Conservation (phyloP, 805 yeast species). For the Saccharomycopsis microspora region DNA sequence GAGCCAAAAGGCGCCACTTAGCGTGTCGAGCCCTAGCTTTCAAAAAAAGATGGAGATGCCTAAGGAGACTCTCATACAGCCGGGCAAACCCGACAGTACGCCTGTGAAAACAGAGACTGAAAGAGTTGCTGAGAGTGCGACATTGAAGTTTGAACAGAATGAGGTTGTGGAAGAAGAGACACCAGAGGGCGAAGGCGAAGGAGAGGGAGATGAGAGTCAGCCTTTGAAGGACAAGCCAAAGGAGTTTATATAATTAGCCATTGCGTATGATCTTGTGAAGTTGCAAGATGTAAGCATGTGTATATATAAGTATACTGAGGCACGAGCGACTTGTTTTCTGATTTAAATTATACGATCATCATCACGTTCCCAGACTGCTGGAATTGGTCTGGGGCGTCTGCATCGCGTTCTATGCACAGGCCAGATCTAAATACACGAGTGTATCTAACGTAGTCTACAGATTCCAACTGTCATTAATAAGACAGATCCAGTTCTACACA, state of each 20-base stretch:
- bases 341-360: too few relatives aligned
- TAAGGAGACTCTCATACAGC: conserved; percentile 16
- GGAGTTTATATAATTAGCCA: not conserved
- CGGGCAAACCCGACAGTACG: conserved; percentile 9
- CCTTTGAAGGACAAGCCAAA: conserved; percentile 10
- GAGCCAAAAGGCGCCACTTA: not conserved
- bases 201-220: conserved; percentile 18
- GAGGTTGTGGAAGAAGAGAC: conserved; percentile 1
- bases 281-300: too few relatives aligned
- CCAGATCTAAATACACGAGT: too few relatives aligned
- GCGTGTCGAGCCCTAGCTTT: not conserved
- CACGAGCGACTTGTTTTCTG: too few relatives aligned
- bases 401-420: too few relatives aligned
- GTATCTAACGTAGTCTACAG: not conserved
- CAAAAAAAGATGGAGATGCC: conserved; percentile 3
- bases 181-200: conserved; percentile 20
- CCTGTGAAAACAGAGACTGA: conserved; percentile 7
- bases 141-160: conserved; percentile 10
- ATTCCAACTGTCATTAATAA: not conserved
- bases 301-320: too few relatives aligned
- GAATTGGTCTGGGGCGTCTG: too few relatives aligned
- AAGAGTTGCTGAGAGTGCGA: conserved; percentile 10
- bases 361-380: too few relatives aligned
- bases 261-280: not conserved
- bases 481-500: too few relatives aligned